Evolutionary conservation across 129 eudicot genomes (phyloP).

Genomic region (Flaveria linearis): DNA sequence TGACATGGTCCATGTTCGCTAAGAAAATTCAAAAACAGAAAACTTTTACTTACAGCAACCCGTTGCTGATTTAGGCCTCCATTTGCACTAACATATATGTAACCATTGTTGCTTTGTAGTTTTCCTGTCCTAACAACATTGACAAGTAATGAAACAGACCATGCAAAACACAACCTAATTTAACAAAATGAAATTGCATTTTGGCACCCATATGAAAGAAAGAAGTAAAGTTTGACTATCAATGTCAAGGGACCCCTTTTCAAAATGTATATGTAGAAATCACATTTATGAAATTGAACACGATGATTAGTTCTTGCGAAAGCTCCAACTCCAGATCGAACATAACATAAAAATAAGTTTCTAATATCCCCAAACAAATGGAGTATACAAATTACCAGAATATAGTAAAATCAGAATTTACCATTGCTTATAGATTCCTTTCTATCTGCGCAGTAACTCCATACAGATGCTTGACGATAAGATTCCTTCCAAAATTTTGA

Average conservation of each 20-base stretch:
- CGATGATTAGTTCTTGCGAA: background rate
- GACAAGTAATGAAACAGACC: constrained; percentile 36
- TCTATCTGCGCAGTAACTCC: constrained; percentile 91
- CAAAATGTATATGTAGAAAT: background rate
- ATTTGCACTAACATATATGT: constrained; percentile 83
- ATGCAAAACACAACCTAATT: constrained; percentile 12
- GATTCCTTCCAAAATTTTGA: constrained; percentile 74
- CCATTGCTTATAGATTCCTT: constrained; percentile 42
- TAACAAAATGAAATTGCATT: constrained; percentile 8
- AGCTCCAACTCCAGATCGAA: background rate
- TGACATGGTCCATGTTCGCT: background rate
- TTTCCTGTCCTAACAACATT: constrained; percentile 66
- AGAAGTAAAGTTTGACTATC: constrained; percentile 27
- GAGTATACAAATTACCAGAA: background rate
- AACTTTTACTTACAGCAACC: constrained; percentile 77
- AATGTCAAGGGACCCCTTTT: constrained; percentile 10
- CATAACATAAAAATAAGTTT: background rate
- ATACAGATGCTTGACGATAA: constrained; percentile 50
- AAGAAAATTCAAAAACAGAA: background rate
- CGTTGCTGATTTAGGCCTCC: constrained; percentile 99
- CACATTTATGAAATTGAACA: background rate
- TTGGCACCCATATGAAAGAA: constrained; percentile 1
- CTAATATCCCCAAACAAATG: background rate
- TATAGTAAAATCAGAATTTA: constrained; percentile 16
- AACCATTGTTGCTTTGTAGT: constrained; percentile 56